Evolutionary conservation across 495 filamentous ascomycete species (phyloP).

Genomic region (Tuber melanosporum): DNA sequence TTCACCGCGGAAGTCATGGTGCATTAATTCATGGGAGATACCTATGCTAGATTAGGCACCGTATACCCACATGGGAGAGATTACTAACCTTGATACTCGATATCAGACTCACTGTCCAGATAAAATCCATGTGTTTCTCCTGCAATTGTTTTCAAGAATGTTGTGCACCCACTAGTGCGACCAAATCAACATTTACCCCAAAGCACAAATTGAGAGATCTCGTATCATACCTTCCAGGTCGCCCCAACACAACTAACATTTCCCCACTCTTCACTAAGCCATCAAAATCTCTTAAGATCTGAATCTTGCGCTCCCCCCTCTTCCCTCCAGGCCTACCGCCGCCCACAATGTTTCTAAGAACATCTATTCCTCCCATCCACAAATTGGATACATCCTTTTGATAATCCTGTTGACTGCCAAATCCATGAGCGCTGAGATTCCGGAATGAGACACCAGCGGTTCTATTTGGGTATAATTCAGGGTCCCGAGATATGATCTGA

Average conservation of each 20-base stretch:
- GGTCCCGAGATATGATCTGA: slow-evolving; percentile 44
- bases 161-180: slow-evolving; percentile 61
- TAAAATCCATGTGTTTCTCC: slow-evolving; percentile 70
- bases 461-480: slow-evolving; percentile 47
- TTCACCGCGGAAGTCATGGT: slow-evolving; percentile 59
- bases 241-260: slow-evolving; percentile 73
- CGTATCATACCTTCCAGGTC: slow-evolving; percentile 52
- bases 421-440: slow-evolving; percentile 70
- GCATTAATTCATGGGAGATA: slow-evolving; percentile 40
- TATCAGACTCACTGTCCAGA: slow-evolving; percentile 56
- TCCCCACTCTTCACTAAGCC: slow-evolving; percentile 69
- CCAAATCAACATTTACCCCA: slow-evolving; percentile 4
- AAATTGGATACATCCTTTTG: slow-evolving; percentile 67
- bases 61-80: background rate
- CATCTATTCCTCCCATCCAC: slow-evolving; percentile 52
- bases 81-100: slow-evolving; percentile 65
- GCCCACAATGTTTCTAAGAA: slow-evolving; percentile 49
- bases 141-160: slow-evolving; percentile 71
- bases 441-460: slow-evolving; percentile 53
- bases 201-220: background rate
- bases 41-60: slow-evolving; percentile 39
- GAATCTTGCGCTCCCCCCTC: slow-evolving; percentile 54
- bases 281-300: slow-evolving; percentile 72
- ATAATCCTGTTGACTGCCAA: slow-evolving; percentile 68
- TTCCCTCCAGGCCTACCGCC: slow-evolving; percentile 40